A percentile compares a stretch with the other conserved stretches of the same genome.
Conservation (phyloP, 495 filamentous ascomycete genomes). For the Penicillium egyptiacum region DNA sequence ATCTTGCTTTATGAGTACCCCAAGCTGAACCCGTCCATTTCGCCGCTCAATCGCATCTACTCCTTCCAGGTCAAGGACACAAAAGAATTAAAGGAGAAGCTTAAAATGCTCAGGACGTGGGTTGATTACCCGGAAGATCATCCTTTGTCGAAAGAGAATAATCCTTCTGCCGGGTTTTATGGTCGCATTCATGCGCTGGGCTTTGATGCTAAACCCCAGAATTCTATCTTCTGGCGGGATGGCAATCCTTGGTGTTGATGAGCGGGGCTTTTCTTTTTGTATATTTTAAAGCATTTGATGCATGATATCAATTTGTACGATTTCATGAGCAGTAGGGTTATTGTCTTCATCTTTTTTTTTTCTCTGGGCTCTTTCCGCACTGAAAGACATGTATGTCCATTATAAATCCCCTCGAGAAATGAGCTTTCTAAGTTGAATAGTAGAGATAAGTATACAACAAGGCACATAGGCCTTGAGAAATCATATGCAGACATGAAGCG, state of each 20-base stretch:
- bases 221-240: slow-evolving; percentile 17
- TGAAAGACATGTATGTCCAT: not conserved
- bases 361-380: not conserved
- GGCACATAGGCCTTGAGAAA: not conserved
- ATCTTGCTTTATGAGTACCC: slow-evolving; percentile 11
- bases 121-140: slow-evolving; percentile 24
- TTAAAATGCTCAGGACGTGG: slow-evolving; percentile 7
- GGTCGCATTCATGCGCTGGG: slow-evolving; percentile 23
- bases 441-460: slow-evolving; percentile 11
- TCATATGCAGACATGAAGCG: slow-evolving; percentile 11
- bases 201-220: slow-evolving; percentile 12
- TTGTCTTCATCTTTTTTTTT: not conserved
- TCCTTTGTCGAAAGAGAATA: slow-evolving; percentile 8
- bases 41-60: slow-evolving; percentile 29
- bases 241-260: slow-evolving; percentile 19
- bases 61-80: slow-evolving; percentile 11
- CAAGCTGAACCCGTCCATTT: slow-evolving; percentile 15
- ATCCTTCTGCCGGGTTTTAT: slow-evolving; percentile 21
- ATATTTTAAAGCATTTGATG: not conserved
- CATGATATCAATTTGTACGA: slow-evolving; percentile 8
- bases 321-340: not conserved
- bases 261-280: not conserved
- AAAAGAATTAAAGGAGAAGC: slow-evolving; percentile 8
- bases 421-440: not conserved
- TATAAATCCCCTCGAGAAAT: not conserved